Evolutionary conservation across 306 rosid genomes (phyloP).

Genomic region (Vicia faba): DNA sequence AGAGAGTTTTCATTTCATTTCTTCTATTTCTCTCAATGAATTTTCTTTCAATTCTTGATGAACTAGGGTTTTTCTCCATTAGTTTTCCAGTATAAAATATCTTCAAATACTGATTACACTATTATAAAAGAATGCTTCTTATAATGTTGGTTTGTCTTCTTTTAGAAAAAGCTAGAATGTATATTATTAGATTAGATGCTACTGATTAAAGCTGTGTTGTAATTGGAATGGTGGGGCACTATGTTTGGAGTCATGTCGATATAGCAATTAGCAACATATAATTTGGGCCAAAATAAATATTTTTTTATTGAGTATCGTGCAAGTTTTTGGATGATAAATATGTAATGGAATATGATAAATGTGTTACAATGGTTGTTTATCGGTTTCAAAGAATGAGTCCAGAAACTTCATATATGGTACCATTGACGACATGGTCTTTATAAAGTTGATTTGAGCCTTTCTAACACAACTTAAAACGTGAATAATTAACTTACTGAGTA

Average conservation of each 20-base stretch:
- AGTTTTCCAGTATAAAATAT: background rate
- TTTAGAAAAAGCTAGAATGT: conserved; percentile 32
- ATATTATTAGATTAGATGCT: conserved; percentile 29
- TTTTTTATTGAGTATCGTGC: too few species aligned
- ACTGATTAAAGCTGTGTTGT: conserved; percentile 31
- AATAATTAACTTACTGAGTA: too few species aligned
- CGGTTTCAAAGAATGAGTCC: background rate
- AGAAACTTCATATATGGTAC: too few species aligned
- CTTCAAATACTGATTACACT: background rate
- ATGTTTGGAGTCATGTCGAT: background rate
- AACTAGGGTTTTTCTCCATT: conserved; percentile 61
- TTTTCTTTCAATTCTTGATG: conserved; percentile 68
- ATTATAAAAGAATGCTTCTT: background rate
- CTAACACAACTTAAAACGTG: too few species aligned
- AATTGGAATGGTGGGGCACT: conserved; percentile 37
- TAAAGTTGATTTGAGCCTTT: background rate
- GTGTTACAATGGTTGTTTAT: too few species aligned
- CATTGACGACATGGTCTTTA: background rate
- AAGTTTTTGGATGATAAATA: too few species aligned
- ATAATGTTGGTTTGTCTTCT: conserved; percentile 14
- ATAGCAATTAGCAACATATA: too few species aligned
- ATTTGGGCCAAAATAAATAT: too few species aligned
- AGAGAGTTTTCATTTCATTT: conserved; percentile 70
- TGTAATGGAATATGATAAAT: too few species aligned
- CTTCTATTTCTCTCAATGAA: conserved; percentile 63